Base-by-base conservation (phyloP, 2,329 filamentous ascomycete genomes). In the Tolypocladium guangdongense region DNA sequence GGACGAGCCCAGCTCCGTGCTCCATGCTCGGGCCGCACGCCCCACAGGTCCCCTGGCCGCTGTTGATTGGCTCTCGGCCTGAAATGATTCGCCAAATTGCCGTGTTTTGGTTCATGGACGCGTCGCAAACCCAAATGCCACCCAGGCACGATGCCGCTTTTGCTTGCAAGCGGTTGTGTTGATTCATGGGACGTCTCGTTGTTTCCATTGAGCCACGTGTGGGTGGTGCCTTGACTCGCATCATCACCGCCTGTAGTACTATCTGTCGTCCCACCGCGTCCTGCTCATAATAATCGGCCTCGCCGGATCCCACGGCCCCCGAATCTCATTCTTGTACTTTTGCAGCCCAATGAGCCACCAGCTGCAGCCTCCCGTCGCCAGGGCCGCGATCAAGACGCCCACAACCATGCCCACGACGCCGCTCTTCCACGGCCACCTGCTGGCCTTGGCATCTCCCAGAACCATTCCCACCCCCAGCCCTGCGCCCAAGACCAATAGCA, bases 311-410 rank as follows among this genome's bases (percentile, higher is more conserved):
- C 93, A 99, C 1, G 93, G 93, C 45, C 93, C 93, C 64, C 91
- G 89, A 60, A 99, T 96, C 71, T 97, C 93, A 68, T 97, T 97
- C 76, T 99, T 99, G 72, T 97, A 99, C 73, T 95, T 92, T 71
- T 99, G 93, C 68, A 99, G 70, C 10, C 90, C 88, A 64, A 99
- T 97, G 58, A 99, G 73, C 91, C 93, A 97, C 92, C 91, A 97
- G 66, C 90, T 95, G 68, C 91, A 96, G 14, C 90, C 86, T 2
- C 92, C 93, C 83, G 96, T 95, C 2, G 84, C 84, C 52, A 96
- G 68, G 5, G 84, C 82, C 0, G 87, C 86, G 24, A 90, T 75
- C 11, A 92, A 63, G n/a, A 83, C 81, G 6, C 89, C 89, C 7
- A 95, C 74, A 1, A 92, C 68, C 58, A 89, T 84, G 14, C 93